Conservation (phyloP, 1,284 basidiomycete species). For the Anthracocystis walkeri region DNA sequence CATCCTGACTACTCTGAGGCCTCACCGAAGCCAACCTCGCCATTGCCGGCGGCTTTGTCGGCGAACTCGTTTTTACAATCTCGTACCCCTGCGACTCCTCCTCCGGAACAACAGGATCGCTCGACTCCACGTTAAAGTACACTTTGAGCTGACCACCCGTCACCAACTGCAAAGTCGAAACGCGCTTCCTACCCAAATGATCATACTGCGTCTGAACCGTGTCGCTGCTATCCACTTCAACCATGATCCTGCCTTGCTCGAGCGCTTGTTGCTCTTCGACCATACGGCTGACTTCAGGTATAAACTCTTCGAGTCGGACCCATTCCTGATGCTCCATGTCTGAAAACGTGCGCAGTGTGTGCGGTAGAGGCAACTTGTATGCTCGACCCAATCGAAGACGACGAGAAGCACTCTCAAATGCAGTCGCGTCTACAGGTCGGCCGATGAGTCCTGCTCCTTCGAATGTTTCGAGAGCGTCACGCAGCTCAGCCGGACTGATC, state of each 20-base stretch:
- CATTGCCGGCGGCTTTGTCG: constrained; percentile 6
- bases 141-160: constrained; percentile 25
- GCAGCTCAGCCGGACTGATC: neutral
- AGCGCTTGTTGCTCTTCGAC: constrained; percentile 20
- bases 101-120: neutral
- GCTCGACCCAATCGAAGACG: constrained; percentile 22
- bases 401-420: constrained; percentile 8
- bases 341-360: constrained; percentile 5
- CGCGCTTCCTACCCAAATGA: constrained; percentile 9
- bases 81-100: constrained; percentile 9
- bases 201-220: constrained; percentile 23
- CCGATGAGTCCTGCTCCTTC: constrained; percentile 9
- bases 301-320: constrained; percentile 23
- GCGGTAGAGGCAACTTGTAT: constrained; percentile 19
- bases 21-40: constrained; percentile 7
- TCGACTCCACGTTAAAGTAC: constrained; percentile 4
- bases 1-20: neutral
- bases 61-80: constrained; percentile 12
- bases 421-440: constrained; percentile 8
- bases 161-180: constrained; percentile 1
- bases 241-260: constrained; percentile 24
- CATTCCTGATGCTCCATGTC: constrained; percentile 34
- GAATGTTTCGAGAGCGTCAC: constrained; percentile 5
- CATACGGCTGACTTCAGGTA: constrained; percentile 1
- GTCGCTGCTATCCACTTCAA: constrained; percentile 15